phyloP scores from a whole-genome alignment of 306 rosid genomes.

The Vigna mungo region DNA sequence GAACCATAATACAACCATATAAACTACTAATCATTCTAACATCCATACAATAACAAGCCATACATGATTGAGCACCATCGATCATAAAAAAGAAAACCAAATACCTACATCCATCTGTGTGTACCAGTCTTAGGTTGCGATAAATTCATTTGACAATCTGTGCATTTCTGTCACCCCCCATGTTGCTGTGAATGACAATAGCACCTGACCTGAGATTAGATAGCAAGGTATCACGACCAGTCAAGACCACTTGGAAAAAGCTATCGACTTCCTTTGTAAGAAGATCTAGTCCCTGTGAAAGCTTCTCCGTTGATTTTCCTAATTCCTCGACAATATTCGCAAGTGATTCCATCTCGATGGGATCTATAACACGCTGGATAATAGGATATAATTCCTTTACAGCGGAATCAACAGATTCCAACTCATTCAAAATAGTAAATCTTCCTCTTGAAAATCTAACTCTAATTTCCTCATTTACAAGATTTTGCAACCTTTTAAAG shows the following conservation, averaged over 20 bases:
- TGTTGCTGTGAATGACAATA: conserved; percentile 38
- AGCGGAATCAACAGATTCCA: conserved; percentile 70
- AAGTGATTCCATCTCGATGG: conserved; percentile 45
- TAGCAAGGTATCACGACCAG: conserved; percentile 83
- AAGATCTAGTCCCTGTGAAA: conserved; percentile 79
- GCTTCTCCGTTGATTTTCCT: conserved; percentile 54
- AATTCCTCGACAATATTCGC: conserved; percentile 54
- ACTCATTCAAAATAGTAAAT: conserved; percentile 61
- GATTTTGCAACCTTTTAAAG: conserved; percentile 64
- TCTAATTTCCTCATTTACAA: conserved; percentile 69
- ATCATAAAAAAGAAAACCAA: conserved; percentile 52
- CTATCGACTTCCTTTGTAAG: conserved; percentile 83
- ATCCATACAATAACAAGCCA: conserved; percentile 51
- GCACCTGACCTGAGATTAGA: conserved; percentile 68
- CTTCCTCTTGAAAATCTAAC: conserved; percentile 55
- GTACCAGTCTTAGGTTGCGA: conserved; percentile 38
- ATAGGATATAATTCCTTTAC: conserved; percentile 70
- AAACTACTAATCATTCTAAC: conserved; percentile 47
- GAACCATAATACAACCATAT: conserved; percentile 29
- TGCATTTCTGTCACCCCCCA: conserved; percentile 41
- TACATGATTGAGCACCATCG: conserved; percentile 46
- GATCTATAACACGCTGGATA: conserved; percentile 57
- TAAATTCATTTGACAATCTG: conserved; percentile 52
- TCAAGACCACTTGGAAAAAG: conserved; percentile 75
- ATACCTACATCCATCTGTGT: conserved; percentile 48